Base-by-base conservation (phyloP, 768 basidiomycete species). In the Leccinellum rugosiceps region DNA sequence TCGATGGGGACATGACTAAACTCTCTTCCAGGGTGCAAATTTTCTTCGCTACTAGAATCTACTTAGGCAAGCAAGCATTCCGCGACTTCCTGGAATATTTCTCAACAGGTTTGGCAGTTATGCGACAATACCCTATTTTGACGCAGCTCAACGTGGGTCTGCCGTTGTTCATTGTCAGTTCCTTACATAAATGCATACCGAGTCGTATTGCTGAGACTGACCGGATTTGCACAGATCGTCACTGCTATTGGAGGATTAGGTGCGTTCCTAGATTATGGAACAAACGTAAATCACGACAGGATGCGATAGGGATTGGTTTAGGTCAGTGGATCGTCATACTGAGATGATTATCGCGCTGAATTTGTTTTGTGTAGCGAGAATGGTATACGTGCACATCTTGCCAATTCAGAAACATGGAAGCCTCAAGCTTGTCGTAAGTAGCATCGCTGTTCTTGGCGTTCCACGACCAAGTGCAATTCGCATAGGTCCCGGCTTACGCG, bases 1-100 rank as follows among this genome's bases (percentile, higher is more conserved):
- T 6, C 21, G 13, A 55, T 17, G 1, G 28, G 35, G 35, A 13
- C 23, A 9, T 7, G 26, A 30, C 21, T 25, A 19, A 49, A n/a
- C 32, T 19, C n/a, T 28, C 51, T 51, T 48, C 38, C 45, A 58
- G 59, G n/a, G 38, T 58, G 19, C 58, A 57, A 13, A 23, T 48
- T 35, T 54, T 51, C 48, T 56, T 64, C n/a, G 50, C 25, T 19
- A 32, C 53, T 5, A 57, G 59, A 23, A 53, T 61, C 43, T 52
- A 56, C 48, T 41, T 52, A 34, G 53, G 54, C 46, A 35, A 58
- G 56, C 3, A 56, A 44, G 53, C 41, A 26, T 10, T 47, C 17
- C 11, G 10, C 23, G n/a, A 46, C 21, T 50, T 30, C 28, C 8
- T 15, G 17, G 38, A 11, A 13, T 21, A n/a, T 21, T 11, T 25